A percentile compares a stretch with the other conserved stretches of the same genome.
Conservation (phyloP, 495 filamentous ascomycete genomes). For the Penicillium lividum region DNA sequence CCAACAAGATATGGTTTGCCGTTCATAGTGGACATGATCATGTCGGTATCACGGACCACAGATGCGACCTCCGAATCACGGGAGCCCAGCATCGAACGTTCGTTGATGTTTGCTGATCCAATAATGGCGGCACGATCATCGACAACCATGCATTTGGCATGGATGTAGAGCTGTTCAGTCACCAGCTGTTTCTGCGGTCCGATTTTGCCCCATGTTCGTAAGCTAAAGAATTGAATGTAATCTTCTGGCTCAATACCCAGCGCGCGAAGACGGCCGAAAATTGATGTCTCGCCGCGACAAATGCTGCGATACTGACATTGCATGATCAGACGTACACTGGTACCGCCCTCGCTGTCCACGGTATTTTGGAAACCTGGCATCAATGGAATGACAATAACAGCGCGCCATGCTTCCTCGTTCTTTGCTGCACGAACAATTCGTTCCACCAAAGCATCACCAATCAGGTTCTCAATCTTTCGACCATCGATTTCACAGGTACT, state of each 20-base stretch:
- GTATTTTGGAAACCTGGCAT: slow-evolving; percentile 99
- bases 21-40: slow-evolving; percentile 91
- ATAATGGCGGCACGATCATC: slow-evolving; percentile 94
- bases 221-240: slow-evolving; percentile 92
- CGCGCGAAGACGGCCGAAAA: slow-evolving; percentile 81
- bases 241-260: slow-evolving; percentile 93
- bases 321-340: slow-evolving; percentile 93
- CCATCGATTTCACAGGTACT: slow-evolving; percentile 87
- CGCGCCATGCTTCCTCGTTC: slow-evolving; percentile 88
- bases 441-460: slow-evolving; percentile 93
- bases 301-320: slow-evolving; percentile 98
- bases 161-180: slow-evolving; percentile 97
- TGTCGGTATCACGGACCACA: slow-evolving; percentile 89
- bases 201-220: slow-evolving; percentile 92
- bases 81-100: slow-evolving; percentile 89
- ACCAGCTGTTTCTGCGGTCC: slow-evolving; percentile 78
- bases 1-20: slow-evolving; percentile 87
- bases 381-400: slow-evolving; percentile 90
- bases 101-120: slow-evolving; percentile 98
- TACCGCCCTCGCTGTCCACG: slow-evolving; percentile 90
- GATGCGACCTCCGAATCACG: slow-evolving; percentile 92
- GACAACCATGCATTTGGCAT: slow-evolving; percentile 96
- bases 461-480: slow-evolving; percentile 84
- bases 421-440: slow-evolving; percentile 82
- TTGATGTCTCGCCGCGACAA: slow-evolving; percentile 87